Evolutionary conservation across 805 yeast genomes (phyloP), one percentile per base, ranked within the genome.

Genomic region (Yarrowia deformans): DNA sequence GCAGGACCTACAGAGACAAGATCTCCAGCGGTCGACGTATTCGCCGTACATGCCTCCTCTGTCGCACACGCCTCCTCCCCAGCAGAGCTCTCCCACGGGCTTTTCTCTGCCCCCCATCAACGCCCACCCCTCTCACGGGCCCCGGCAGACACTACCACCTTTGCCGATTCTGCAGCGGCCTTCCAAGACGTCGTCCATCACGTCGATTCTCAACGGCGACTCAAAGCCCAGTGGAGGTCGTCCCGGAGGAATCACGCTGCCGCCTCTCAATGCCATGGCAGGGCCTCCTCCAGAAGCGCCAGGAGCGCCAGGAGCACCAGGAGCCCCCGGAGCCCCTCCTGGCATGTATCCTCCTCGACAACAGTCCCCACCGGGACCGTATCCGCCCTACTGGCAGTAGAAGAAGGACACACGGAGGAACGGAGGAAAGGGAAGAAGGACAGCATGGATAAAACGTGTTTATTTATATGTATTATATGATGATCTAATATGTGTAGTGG

Each of bases 171-270:
- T 63, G n/a, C 68, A 63, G 48, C 37, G 56, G 19, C 56, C 68
- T 1, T 37, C 68, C 9, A 63, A 63, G 29, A 48, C 68, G 48
- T 63, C 68, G 46, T 63, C 68, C 12, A 63, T 63, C 48, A 39
- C 68, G 32, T 63, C 68, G 39, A 46, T 63, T 63, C 68, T 63
- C 56, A 63, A 63, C 39, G 68, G 68, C 45, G 66, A 60, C 18
- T 32, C 66, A 9, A 43, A 43, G 18, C 48, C 68, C 39, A 49
- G 68, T n/a, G 68, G 68, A 13, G 55, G 56, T 3, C 35, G 68
- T 1, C 19, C 23, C 8, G 48, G 56, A 13, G 68, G 68, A 5
- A 63, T 63, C 32, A 63, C 68, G 3, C 46, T 63, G 23, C 68
- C 68, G 13, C 68, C 68, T 13, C 56, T 63, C n/a, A 48, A 63